phyloP scores from a whole-genome alignment of 164 flowering plant genomes.

The Aristolochia fimbriata region DNA sequence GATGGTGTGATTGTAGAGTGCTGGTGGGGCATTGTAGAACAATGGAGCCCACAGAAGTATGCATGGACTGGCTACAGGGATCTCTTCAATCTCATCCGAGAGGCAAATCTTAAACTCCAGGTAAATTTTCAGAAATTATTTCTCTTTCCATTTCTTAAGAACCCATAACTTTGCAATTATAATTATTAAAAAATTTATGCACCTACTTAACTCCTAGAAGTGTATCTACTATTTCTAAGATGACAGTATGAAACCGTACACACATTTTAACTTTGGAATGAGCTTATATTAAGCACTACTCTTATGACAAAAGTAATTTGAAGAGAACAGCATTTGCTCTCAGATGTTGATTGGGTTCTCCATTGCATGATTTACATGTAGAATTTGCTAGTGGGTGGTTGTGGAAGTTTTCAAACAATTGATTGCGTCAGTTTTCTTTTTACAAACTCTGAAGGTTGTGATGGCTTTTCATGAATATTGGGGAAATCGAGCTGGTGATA shows the following conservation, averaged over 20 bases:
- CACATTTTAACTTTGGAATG: too few species aligned
- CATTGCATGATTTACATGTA: too few species aligned
- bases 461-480: slow-evolving; percentile 88
- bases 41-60: slow-evolving; percentile 74
- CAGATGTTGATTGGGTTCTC: too few species aligned
- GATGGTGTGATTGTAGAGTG: slow-evolving; percentile 81
- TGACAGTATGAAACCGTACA: too few species aligned
- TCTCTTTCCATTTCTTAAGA: background rate
- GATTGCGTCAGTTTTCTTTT: background rate
- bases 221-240: too few species aligned
- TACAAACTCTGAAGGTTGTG: slow-evolving; percentile 43
- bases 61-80: slow-evolving; percentile 77
- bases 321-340: too few species aligned
- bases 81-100: slow-evolving; percentile 54
- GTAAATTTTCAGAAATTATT: slow-evolving; percentile 16
- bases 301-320: too few species aligned
- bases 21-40: slow-evolving; percentile 94
- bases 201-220: too few species aligned
- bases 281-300: too few species aligned
- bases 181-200: background rate
- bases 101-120: slow-evolving; percentile 63
- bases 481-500: slow-evolving; percentile 44
- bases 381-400: too few species aligned
- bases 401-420: too few species aligned
- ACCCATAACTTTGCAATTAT: background rate